Evolutionary conservation across 2,329 filamentous ascomycete genomes (phyloP).

Genomic region (Aspergillus japonicus): DNA sequence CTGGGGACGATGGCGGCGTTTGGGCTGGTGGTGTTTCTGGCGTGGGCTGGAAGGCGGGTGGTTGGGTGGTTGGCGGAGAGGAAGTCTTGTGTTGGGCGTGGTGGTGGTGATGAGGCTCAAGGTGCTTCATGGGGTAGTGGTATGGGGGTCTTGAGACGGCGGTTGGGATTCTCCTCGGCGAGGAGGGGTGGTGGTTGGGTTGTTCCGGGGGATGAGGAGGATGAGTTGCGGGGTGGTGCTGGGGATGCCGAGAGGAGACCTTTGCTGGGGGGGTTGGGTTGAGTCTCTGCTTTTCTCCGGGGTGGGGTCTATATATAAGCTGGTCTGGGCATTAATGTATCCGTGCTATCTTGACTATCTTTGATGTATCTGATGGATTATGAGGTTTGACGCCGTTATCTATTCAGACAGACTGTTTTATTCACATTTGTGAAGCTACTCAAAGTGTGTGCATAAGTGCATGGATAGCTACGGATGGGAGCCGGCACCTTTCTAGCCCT

Average conservation of each 20-base stretch:
- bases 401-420: not conserved
- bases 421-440: not conserved
- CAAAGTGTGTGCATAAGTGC: not conserved
- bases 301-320: not conserved
- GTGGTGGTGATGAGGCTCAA: not conserved
- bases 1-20: constrained; percentile 28
- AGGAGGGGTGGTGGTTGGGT: not conserved
- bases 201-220: constrained; percentile 12
- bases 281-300: not conserved
- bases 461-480: not conserved
- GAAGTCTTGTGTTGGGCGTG: constrained; percentile 1
- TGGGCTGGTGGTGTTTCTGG: constrained; percentile 17
- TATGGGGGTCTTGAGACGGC: not conserved
- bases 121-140: not conserved
- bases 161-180: not conserved
- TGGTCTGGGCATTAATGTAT: not conserved
- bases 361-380: not conserved
- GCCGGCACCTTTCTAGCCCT: constrained; percentile 14
- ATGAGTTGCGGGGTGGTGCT: not conserved
- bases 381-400: not conserved
- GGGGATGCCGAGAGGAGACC: constrained; percentile 28
- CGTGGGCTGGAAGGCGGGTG: constrained; percentile 18
- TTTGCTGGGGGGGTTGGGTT: constrained; percentile 20
- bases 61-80: constrained; percentile 11
- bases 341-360: not conserved